These are phyloP conservation scores for Scheffersomyces ergatensis DNA, from an alignment of 805 yeast genomes.

Conservation along the genomic window DNA sequence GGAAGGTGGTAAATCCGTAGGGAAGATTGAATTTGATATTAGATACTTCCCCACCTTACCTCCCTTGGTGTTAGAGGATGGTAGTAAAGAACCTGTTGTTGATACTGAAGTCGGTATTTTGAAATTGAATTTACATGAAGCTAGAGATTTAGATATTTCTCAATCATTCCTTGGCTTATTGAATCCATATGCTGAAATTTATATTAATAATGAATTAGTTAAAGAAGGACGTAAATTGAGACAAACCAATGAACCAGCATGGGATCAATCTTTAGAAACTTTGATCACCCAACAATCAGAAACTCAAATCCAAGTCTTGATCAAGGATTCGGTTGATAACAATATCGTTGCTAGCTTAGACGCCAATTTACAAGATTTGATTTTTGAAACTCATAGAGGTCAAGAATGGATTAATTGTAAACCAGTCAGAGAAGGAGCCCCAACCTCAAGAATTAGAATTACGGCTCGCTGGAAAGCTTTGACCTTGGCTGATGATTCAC, in stretches of 20 bases:
- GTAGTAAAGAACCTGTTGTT: constrained; percentile 46
- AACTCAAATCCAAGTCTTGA: constrained; percentile 52
- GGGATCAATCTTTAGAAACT: constrained; percentile 62
- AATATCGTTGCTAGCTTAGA: constrained; percentile 52
- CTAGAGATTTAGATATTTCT: constrained; percentile 53
- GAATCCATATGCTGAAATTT: constrained; percentile 70
- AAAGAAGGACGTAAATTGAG: constrained; percentile 60
- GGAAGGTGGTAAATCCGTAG: constrained; percentile 55
- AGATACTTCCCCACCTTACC: constrained; percentile 49
- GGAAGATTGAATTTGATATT: constrained; percentile 56
- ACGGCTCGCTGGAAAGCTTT: constrained; percentile 72
- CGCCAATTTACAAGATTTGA: constrained; percentile 52
- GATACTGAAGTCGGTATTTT: constrained; percentile 74
- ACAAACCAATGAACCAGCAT: constrained; percentile 69
- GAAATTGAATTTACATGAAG: constrained; percentile 60
- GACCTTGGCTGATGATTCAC: constrained; percentile 47
- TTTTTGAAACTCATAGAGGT: constrained; percentile 48
- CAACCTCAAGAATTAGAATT: constrained; percentile 42
- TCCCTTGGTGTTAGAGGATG: constrained; percentile 46
- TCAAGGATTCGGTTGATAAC: constrained; percentile 61
- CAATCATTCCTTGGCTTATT: constrained; percentile 50
- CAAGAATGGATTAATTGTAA: constrained; percentile 51
- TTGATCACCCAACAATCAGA: constrained; percentile 59
- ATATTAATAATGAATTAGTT: constrained; percentile 53
- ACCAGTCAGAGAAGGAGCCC: constrained; percentile 44